Evolutionary conservation across 768 basidiomycete genomes (phyloP).

Genomic region (Boletus vinaceobasis): DNA sequence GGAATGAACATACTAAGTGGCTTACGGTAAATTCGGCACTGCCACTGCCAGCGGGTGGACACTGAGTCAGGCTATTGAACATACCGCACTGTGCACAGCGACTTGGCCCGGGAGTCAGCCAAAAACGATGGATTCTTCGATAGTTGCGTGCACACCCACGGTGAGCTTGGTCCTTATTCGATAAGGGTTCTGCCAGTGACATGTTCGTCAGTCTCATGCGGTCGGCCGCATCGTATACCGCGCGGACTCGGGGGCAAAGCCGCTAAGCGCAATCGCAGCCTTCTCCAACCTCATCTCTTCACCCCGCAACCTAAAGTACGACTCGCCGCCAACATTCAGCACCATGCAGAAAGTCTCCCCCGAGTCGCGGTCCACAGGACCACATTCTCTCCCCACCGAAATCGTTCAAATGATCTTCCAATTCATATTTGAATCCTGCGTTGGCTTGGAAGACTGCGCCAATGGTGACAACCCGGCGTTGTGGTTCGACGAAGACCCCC

Average conservation of each 20-base stretch:
- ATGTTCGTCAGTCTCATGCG: background rate
- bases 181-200: background rate
- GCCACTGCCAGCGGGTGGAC: background rate
- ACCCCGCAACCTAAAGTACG: background rate
- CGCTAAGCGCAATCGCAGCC: background rate
- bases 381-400: slow-evolving; percentile 9
- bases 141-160: background rate
- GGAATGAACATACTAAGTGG: too few relatives aligned
- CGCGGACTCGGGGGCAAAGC: background rate
- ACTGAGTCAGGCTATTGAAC: too few relatives aligned
- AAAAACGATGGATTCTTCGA: background rate
- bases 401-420: slow-evolving; percentile 8
- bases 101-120: background rate
- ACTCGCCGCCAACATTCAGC: background rate
- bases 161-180: background rate
- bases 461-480: background rate
- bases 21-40: background rate
- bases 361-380: background rate
- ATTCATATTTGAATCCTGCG: slow-evolving; percentile 4
- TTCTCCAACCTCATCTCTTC: slow-evolving; percentile 8
- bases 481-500: slow-evolving; percentile 6
- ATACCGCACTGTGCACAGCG: background rate
- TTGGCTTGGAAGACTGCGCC: background rate
- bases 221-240: background rate
- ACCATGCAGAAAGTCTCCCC: background rate